These are phyloP conservation scores for Linnemannia elongata DNA, from an alignment of 192 early-diverging fungal genomes.

Conservation along the genomic window DNA sequence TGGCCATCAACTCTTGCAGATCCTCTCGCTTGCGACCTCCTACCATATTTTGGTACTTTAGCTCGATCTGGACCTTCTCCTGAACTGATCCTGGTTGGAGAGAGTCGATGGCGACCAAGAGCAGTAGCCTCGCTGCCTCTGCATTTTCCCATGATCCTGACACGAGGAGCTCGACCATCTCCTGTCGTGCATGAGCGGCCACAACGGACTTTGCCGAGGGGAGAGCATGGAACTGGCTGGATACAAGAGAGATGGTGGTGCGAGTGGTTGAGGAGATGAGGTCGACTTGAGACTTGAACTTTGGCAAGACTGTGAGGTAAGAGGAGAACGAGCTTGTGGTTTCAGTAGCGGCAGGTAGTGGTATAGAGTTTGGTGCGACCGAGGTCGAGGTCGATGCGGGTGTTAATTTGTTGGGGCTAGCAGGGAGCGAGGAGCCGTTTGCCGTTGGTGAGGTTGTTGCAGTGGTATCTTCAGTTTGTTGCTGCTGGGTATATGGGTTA, in stretches of 20 bases:
- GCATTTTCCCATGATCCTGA: conserved; percentile 55
- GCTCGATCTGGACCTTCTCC: conserved; percentile 48
- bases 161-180: conserved; percentile 45
- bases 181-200: conserved; percentile 46
- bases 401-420: too few relatives aligned
- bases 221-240: conserved; percentile 48
- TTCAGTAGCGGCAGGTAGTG: not conserved
- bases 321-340: conserved; percentile 20
- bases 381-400: not conserved
- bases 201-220: conserved; percentile 40
- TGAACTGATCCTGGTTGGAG: conserved; percentile 31
- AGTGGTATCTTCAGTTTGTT: not conserved
- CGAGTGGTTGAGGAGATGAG: conserved; percentile 40
- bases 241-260: conserved; percentile 41
- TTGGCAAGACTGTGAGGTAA: conserved; percentile 32
- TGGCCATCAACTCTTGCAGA: conserved; percentile 77
- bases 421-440: not conserved
- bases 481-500: not conserved
- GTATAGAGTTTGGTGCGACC: not conserved
- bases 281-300: conserved; percentile 44
- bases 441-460: not conserved
- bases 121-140: conserved; percentile 36
- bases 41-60: conserved; percentile 76
- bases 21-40: conserved; percentile 73
- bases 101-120: conserved; percentile 42